These are phyloP conservation scores for Lanmaoa pseudosensibilis DNA, from an alignment of 768 basidiomycete species.

Conservation along the genomic window DNA sequence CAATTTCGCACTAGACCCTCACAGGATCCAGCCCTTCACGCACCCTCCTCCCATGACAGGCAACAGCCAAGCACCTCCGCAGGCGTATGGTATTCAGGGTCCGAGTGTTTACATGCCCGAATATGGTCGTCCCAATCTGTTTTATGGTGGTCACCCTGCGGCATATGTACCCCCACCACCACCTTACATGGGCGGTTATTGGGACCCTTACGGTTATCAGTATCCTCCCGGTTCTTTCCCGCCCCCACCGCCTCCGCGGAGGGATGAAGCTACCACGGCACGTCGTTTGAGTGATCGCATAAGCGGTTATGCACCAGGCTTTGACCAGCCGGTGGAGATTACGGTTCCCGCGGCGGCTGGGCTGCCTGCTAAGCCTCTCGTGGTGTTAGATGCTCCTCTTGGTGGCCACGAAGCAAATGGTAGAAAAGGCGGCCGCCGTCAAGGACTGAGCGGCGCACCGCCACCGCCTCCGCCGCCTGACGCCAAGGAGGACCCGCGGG, in stretches of 20 bases:
- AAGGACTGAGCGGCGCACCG: constrained; percentile 47
- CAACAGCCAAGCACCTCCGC: constrained; percentile 76
- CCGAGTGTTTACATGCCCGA: constrained; percentile 51
- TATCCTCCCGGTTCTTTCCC: constrained; percentile 40
- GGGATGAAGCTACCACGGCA: constrained; percentile 58
- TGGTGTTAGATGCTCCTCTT: constrained; percentile 54
- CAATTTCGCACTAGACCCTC: constrained; percentile 94
- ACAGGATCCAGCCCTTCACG: constrained; percentile 82
- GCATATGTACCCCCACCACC: constrained; percentile 37
- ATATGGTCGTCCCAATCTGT: constrained; percentile 40
- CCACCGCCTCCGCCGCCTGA: constrained; percentile 83
- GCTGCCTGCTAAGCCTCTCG: constrained; percentile 75
- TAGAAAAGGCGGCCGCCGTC: constrained; percentile 39
- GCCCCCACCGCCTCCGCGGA: constrained; percentile 43
- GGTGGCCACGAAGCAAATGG: constrained; percentile 35
- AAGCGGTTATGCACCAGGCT: constrained; percentile 66
- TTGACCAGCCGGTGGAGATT: constrained; percentile 41
- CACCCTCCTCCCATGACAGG: constrained; percentile 71
- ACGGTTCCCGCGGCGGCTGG: constrained; percentile 66
- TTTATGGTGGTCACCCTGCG: constrained; percentile 40
- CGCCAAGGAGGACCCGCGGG: constrained; percentile 90
- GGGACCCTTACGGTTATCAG: constrained; percentile 48
- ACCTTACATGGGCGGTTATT: constrained; percentile 42
- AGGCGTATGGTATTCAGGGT: constrained; percentile 80
- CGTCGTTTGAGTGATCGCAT: constrained; percentile 79